Evolutionary conservation across 2,329 filamentous ascomycete species (phyloP), one percentile per base, ranked within the genome.

Genomic region (Neopestalotiopsis clavispora): DNA sequence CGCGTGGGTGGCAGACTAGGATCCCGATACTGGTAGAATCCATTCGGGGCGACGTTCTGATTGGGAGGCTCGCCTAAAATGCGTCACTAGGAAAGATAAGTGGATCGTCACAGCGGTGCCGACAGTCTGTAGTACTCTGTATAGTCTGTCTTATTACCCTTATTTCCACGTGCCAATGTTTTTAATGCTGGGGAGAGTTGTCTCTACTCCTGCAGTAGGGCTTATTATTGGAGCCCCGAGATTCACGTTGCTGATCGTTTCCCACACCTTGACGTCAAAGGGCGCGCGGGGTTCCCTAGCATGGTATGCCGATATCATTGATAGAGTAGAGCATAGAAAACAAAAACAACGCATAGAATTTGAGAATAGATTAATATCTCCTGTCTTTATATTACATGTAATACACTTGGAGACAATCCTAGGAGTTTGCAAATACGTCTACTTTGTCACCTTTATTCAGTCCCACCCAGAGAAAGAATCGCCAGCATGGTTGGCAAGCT

Each of bases 401-500:
- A 38, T 6, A 38, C 34, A 38, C 23, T 38, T 10, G 34, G 10
- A 38, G 34, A 38, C 34, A 38, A 1, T 38, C 23, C 2, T 23
- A 3, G 2, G 1, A 38, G 34, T 32, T 12, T 9, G 30, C 23
- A 0, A 17, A 13, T 61, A 9, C 28, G 9, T 20, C 14, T 17
- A 34, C 2, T 34, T n/a, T 9, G 3, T 10, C 20, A 14, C 14
- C 17, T 17, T 20, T 9, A 3, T 20, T 7, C 4, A 40, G 17
- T 23, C 10, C 7, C 17, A 13, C 4, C n/a, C 30, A 67, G 38
- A 23, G 12, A 23, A 3, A 49, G 56, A 30, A 6, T 61, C 14
- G 23, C 20, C 52, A 56, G 28, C 13, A 60, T 63, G n/a, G 28
- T 30, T 17, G 28, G 3, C 5, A 74, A 70, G 34, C 56, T 70